Conservation (phyloP, 2,329 filamentous ascomycete species). For the Fusarium agapanthi region DNA sequence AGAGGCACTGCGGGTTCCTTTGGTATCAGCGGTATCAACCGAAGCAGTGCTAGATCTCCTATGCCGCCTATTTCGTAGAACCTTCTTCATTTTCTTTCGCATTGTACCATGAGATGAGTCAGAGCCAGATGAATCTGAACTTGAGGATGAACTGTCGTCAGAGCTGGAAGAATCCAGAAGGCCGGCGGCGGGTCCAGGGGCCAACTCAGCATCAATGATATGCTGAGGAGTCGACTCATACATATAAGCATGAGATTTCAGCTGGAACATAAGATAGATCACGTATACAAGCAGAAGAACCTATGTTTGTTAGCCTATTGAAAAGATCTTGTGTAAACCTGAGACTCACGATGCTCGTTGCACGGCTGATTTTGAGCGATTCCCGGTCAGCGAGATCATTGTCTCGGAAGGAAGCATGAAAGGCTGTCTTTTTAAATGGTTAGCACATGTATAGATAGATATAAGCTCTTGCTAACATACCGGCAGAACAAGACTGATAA, state of each 20-base stretch:
- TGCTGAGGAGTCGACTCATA: constrained; percentile 93
- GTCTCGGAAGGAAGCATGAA: constrained; percentile 85
- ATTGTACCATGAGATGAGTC: constrained; percentile 69
- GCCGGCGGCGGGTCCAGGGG: constrained; percentile 83
- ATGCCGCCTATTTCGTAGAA: constrained; percentile 73
- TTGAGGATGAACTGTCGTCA: constrained; percentile 65
- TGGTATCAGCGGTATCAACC: constrained; percentile 60
- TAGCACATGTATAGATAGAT: constrained; percentile 48
- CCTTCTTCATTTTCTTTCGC: constrained; percentile 77
- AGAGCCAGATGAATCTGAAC: constrained; percentile 73
- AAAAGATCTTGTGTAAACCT: not conserved
- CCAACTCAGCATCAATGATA: constrained; percentile 90
- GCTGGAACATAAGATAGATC: constrained; percentile 86
- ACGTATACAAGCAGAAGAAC: constrained; percentile 72
- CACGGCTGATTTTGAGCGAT: constrained; percentile 86
- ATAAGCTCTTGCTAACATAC: constrained; percentile 55
- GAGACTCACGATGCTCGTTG: constrained; percentile 78
- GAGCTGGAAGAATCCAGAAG: constrained; percentile 79
- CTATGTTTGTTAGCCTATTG: not conserved
- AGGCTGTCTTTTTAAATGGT: constrained; percentile 71
- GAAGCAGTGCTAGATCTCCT: constrained; percentile 82
- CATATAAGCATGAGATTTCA: constrained; percentile 91
- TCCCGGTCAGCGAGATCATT: constrained; percentile 68
- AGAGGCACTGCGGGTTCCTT: constrained; percentile 52
- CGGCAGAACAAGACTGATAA: constrained; percentile 86